Evolutionary conservation across 106 monocot species (phyloP), one percentile per base, ranked within the genome.

Genomic region (Chionographis japonica): DNA sequence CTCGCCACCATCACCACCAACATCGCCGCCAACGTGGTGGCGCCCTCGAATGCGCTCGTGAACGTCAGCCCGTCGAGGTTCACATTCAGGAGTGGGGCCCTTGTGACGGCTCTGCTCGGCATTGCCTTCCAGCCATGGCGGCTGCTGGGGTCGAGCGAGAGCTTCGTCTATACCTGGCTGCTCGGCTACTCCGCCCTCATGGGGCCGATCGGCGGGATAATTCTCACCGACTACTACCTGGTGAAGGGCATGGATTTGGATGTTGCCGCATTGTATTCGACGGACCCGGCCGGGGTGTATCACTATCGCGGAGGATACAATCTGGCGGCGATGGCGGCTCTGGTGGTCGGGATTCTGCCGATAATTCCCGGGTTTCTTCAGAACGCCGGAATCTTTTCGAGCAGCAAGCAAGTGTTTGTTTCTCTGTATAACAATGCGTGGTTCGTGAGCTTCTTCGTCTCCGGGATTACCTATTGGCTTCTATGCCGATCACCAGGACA

Each of bases 1-100:
- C 80, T 97, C 38, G 95, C 95, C 36, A 97, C 86, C 18, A 72
- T 97, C 55, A 97, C 95, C 14, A 97, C 95, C 61, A 97, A 97
- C 78, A 92, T 89, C 40, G 95, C 95, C 18, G 95, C 95, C 50
- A 97, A 97, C 57, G 80, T 92, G 1, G 89, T 97, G 6, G 92
- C 95, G 2, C 95, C 95, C 7, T 92, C 95, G 2, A 97, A 97
- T 60, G 86, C 95, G 0, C 67, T 97, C 2, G 86, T 85, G 4
- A 89, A 74, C 56, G 59, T 92, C 1, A 82, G 70, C 52, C 92
- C 97, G 3, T 50, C 68, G 0, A 6, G 15, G 36, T 89, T 97
- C 84, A 84, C 78, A 4, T 97, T 97, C 74, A 37, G 76, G n/a
- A 74, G 62, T 3, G 95, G 95, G 0, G 95, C 89, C 0, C 46